These are phyloP conservation scores for Verticillium isaacii DNA, from an alignment of 2,329 filamentous ascomycete species.

Conservation along the genomic window DNA sequence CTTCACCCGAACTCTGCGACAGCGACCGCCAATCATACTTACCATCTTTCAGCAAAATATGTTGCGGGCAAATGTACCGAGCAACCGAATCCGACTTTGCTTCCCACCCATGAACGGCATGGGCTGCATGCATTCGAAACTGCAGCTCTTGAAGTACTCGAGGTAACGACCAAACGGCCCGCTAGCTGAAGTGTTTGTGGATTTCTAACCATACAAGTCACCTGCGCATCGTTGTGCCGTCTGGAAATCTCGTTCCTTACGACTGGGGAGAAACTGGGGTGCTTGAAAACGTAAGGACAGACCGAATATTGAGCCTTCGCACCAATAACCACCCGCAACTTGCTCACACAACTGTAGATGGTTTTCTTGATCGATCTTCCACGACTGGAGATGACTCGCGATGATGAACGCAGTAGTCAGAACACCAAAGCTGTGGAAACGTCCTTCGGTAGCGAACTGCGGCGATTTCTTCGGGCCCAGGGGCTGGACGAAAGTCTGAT, in stretches of 20 bases:
- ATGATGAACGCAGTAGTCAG: slow-evolving; percentile 23
- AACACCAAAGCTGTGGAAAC: slow-evolving; percentile 18
- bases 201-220: slow-evolving; percentile 30
- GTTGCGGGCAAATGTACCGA: slow-evolving; percentile 44
- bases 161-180: slow-evolving; percentile 1
- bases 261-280: slow-evolving; percentile 86
- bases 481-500: slow-evolving; percentile 61
- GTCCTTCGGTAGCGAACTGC: slow-evolving; percentile 64
- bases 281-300: slow-evolving; percentile 70
- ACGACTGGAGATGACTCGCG: slow-evolving; percentile 34
- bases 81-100: slow-evolving; percentile 60
- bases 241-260: slow-evolving; percentile 77
- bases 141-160: slow-evolving; percentile 75
- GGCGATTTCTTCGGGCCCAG: slow-evolving; percentile 65
- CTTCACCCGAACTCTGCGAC: background rate
- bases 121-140: slow-evolving; percentile 87
- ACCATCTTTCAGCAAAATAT: slow-evolving; percentile 35
- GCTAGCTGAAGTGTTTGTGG: no score
- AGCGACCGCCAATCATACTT: background rate
- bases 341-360: slow-evolving; percentile 41
- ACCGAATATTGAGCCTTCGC: background rate
- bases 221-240: slow-evolving; percentile 78
- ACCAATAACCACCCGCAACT: background rate
- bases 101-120: slow-evolving; percentile 77
- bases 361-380: slow-evolving; percentile 93